Percentiles rank a stretch among this genome's conserved stretches.
Evolutionary conservation across 768 basidiomycete genomes (phyloP).

Genomic region (Tulasnella sp.): DNA sequence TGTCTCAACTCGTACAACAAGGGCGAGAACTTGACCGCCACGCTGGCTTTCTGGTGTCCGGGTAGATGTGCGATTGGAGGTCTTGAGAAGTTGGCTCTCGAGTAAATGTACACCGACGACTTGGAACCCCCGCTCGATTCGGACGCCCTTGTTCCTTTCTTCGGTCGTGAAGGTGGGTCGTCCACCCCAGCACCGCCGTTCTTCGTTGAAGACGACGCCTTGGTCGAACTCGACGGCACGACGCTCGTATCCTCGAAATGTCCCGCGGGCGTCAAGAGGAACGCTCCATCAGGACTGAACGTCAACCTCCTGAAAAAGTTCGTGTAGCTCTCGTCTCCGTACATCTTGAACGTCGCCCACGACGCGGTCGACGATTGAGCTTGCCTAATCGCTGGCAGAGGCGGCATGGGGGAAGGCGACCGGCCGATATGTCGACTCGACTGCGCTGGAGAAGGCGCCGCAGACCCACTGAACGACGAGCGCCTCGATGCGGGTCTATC

Average conservation of each 20-base stretch:
- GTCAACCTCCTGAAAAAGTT: conserved; percentile 93
- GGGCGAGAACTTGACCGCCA: conserved; percentile 91
- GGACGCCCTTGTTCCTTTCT: conserved; percentile 30
- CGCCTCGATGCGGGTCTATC: conserved; percentile 33
- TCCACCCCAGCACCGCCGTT: conserved; percentile 33
- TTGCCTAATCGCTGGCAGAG: conserved; percentile 86
- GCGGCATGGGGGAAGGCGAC: conserved; percentile 86
- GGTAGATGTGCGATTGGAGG: conserved; percentile 93
- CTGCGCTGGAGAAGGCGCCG: conserved; percentile 50
- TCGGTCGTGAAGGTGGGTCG: conserved; percentile 29
- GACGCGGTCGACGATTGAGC: conserved; percentile 42
- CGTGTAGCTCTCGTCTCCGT: conserved; percentile 91
- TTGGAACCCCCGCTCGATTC: conserved; percentile 48
- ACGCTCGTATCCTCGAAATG: conserved; percentile 90
- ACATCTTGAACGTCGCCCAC: conserved; percentile 73
- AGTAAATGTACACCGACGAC: conserved; percentile 84
- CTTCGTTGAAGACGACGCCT: conserved; percentile 37
- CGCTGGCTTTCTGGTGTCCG: conserved; percentile 92
- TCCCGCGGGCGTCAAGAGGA: conserved; percentile 92
- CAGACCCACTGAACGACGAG: conserved; percentile 72
- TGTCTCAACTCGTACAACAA: conserved; percentile 85
- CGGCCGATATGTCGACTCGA: conserved; percentile 46
- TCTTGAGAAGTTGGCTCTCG: conserved; percentile 87
- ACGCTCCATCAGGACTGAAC: conserved; percentile 91
- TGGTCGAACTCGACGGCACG: conserved; percentile 40